phyloP scores from a whole-genome alignment of 2,329 filamentous ascomycete species.

The Pseudogymnoascus sp. region DNA sequence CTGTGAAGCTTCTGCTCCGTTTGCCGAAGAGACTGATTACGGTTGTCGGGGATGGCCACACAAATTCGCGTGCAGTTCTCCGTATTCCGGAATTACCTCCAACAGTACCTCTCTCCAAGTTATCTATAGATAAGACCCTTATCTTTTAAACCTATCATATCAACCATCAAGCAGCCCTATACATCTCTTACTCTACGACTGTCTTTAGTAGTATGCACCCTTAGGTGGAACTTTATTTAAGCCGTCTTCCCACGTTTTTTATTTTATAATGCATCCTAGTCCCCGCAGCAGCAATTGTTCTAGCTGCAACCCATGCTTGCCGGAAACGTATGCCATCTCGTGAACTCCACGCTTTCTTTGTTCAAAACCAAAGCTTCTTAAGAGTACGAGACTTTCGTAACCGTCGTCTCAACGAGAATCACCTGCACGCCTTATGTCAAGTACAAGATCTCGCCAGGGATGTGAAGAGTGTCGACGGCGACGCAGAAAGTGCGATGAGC shows the following conservation, averaged over 20 bases:
- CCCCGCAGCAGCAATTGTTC: neutral
- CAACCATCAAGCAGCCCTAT: neutral
- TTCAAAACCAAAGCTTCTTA: too few species aligned
- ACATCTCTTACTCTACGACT: neutral
- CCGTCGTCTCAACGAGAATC: neutral
- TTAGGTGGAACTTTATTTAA: neutral
- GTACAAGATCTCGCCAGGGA: slow-evolving; percentile 20
- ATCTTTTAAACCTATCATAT: neutral
- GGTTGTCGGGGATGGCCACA: too few species aligned
- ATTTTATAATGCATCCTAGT: neutral
- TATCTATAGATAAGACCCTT: neutral
- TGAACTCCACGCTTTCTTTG: too few species aligned
- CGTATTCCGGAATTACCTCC: too few species aligned
- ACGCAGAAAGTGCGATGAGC: slow-evolving; percentile 22
- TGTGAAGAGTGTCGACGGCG: slow-evolving; percentile 23
- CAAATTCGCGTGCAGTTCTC: too few species aligned
- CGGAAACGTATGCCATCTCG: neutral
- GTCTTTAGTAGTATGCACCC: neutral
- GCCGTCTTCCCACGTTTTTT: neutral
- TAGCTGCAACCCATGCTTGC: neutral
- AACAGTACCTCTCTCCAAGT: too few species aligned
- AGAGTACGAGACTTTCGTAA: too few species aligned
- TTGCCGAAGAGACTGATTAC: too few species aligned
- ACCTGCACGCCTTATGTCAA: slow-evolving; percentile 7
- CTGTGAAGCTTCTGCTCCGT: too few species aligned